Base-by-base conservation (phyloP, 371 early-diverging fungal species). In the Apophysomyces variabilis region DNA sequence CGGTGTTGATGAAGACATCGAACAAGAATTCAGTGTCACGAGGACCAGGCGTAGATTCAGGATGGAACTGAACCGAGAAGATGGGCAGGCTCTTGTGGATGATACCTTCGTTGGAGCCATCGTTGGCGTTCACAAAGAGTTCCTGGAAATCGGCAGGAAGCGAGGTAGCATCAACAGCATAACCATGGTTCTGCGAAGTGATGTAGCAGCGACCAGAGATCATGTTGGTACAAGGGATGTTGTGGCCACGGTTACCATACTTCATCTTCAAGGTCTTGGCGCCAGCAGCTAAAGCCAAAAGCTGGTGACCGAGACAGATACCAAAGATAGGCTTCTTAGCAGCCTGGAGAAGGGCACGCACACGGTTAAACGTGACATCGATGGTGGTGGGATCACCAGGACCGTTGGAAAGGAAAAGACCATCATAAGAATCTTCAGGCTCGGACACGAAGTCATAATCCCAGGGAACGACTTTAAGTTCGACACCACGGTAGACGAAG, bases 31-130 rank as follows among this genome's bases (percentile, higher is more conserved):
- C 96, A 35, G 98, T 96, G 72, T 98, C 99, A 71, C 95, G 92
- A 37, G 99, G 99, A 64, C 99, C 99, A n/a, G 99, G 95, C 13
- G 92, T 92, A 5, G 95, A 91, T 77, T 98, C 99, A 44, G 99
- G 99, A 83, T 98, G 99, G 90, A 98, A 98, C 81, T 98, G 99
- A 9, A 98, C 99, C 47, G 95, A 94, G 79, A 96, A 97, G 82
- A 90, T 93, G 21, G 99, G 99, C 32, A 95, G 74, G 4, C 87
- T 77, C 64, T 81, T 88, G 86, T 96, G 95, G 75, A 92, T 87
- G 65, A 97, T 95, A 71, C 99, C 99, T 82, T 98, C 99, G 87
- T 98, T 98, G 38, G 96, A 94, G 5, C 93, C 93, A 75, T 98
- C 99, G 79, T 98, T 98, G 69, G 98, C 97, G 70, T 98, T 98